Evolutionary conservation across 2,329 filamentous ascomycete species (phyloP).

Genomic region (Trichoderma afroharzianum): DNA sequence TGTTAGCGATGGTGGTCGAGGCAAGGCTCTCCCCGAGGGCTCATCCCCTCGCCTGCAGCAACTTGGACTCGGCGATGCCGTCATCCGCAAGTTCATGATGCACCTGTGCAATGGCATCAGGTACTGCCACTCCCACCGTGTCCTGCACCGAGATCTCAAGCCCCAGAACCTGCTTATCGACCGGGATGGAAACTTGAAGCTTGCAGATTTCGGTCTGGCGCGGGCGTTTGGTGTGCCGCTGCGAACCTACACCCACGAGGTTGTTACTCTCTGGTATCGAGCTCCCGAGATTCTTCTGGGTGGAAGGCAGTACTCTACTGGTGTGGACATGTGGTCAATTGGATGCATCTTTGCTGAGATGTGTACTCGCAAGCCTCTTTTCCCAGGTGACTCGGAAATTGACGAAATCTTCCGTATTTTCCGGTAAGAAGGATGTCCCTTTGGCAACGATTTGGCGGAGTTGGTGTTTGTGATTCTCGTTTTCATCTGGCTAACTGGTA

Average conservation of each 20-base stretch:
- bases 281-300: constrained; percentile 86
- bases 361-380: constrained; percentile 89
- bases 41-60: constrained; percentile 59
- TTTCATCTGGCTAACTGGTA: neutral
- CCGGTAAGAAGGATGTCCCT: constrained; percentile 50
- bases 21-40: constrained; percentile 79
- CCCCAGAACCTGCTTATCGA: constrained; percentile 88
- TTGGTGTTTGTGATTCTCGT: neutral
- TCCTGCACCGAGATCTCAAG: constrained; percentile 85
- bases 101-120: constrained; percentile 80
- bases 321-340: constrained; percentile 94
- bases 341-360: constrained; percentile 96
- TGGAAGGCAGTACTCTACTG: constrained; percentile 87
- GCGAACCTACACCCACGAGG: constrained; percentile 90
- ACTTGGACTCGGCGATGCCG: constrained; percentile 70
- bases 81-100: constrained; percentile 91
- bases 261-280: constrained; percentile 92
- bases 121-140: constrained; percentile 85
- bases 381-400: constrained; percentile 78
- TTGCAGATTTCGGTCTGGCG: constrained; percentile 86
- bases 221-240: constrained; percentile 88
- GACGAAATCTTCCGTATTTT: constrained; percentile 56
- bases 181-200: constrained; percentile 80
- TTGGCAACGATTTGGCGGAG: neutral
- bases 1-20: constrained; percentile 77